Conservation (phyloP, 2,329 filamentous ascomycete species). For the Epichloe hybrida region DNA sequence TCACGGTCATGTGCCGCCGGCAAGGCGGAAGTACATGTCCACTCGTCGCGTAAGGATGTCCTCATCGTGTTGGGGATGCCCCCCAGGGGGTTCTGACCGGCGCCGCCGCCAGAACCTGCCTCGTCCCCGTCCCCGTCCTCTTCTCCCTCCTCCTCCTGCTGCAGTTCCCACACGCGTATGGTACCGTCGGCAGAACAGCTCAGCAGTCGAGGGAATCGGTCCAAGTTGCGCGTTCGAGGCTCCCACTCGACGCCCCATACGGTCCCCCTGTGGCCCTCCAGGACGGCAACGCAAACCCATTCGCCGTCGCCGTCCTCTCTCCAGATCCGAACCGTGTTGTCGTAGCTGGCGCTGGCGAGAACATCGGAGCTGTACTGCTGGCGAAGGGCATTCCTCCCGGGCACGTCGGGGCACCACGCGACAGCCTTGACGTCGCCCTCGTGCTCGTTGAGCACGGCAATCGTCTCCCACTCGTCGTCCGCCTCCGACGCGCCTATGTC, state of each 20-base stretch:
- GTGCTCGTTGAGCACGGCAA: constrained; percentile 89
- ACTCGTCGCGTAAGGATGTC: constrained; percentile 63
- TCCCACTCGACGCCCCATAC: constrained; percentile 82
- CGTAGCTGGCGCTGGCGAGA: constrained; percentile 84
- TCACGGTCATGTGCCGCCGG: constrained; percentile 66
- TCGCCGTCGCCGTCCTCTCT: constrained; percentile 78
- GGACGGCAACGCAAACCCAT: constrained; percentile 77
- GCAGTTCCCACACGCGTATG: constrained; percentile 65
- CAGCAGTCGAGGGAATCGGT: constrained; percentile 48
- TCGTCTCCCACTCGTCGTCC: constrained; percentile 93
- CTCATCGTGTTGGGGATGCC: constrained; percentile 86
- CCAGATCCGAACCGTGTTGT: constrained; percentile 82
- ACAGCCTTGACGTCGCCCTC: constrained; percentile 92
- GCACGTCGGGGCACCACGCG: constrained; percentile 69
- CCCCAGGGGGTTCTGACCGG: constrained; percentile 27
- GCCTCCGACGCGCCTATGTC: constrained; percentile 60
- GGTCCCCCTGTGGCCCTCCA: constrained; percentile 71
- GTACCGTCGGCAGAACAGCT: constrained; percentile 78
- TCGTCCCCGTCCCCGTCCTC: constrained; percentile 21
- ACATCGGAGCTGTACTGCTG: constrained; percentile 50
- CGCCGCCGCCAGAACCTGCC: constrained; percentile 14
- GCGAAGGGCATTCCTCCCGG: constrained; percentile 30
- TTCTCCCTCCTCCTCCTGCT: constrained; percentile 32
- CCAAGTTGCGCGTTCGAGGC: constrained; percentile 23
- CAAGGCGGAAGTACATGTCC: constrained; percentile 64